phyloP scores from a whole-genome alignment of 495 filamentous ascomycete genomes.

The Daldinia decipiens region DNA sequence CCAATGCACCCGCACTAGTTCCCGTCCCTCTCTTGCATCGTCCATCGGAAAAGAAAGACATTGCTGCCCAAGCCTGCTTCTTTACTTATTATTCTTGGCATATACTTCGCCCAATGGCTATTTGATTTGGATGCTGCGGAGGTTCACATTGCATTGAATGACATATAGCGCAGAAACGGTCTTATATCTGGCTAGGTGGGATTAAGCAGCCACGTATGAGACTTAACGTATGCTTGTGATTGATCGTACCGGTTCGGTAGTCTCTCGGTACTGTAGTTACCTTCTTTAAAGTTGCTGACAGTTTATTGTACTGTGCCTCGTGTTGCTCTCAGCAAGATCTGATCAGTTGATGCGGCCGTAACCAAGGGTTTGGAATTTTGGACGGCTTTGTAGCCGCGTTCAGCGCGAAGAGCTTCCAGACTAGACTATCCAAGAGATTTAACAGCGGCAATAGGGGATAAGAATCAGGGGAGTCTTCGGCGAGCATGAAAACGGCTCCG shows the following conservation, averaged over 20 bases:
- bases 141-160: conserved; percentile 47
- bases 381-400: conserved; percentile 41
- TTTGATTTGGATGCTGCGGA: conserved; percentile 39
- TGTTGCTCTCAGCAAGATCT: conserved; percentile 29
- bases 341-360: conserved; percentile 40
- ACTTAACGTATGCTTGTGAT: conserved; percentile 40
- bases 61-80: conserved; percentile 46
- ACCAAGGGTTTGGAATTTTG: conserved; percentile 41
- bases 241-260: conserved; percentile 42
- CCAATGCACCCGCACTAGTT: conserved; percentile 44
- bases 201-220: conserved; percentile 47
- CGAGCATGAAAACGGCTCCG: conserved; percentile 21
- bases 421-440: conserved; percentile 17
- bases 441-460: conserved; percentile 29
- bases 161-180: conserved; percentile 45
- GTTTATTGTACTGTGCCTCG: conserved; percentile 42
- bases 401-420: conserved; percentile 33
- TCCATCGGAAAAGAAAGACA: conserved; percentile 39
- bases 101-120: conserved; percentile 40
- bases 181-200: conserved; percentile 47
- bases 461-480: conserved; percentile 17
- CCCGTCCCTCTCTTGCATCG: conserved; percentile 42
- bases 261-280: conserved; percentile 42
- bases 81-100: conserved; percentile 40
- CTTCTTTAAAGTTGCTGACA: conserved; percentile 35